Base-by-base conservation (phyloP, 2,329 filamentous ascomycete species). In the Aspergillus floridensis region DNA sequence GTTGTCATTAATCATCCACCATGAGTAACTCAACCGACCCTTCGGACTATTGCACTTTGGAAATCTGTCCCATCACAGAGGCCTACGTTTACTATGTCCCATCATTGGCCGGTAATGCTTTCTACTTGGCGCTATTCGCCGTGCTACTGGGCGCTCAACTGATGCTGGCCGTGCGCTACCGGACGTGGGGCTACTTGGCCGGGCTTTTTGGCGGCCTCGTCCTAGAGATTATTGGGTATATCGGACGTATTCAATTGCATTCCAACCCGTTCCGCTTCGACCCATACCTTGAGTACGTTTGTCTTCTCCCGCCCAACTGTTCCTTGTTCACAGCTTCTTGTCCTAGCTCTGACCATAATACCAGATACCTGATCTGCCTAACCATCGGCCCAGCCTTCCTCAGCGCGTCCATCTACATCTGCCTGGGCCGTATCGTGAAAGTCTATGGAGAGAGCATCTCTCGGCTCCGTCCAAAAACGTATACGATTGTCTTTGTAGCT, bases 161-260 rank as follows among this genome's bases (percentile, higher is more conserved):
- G 46, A 74, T 74, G 47, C 80, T 79, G 62, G 76, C 72, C 38
- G 56, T 79, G 52, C 80, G 76, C 10, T 80, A 81, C 56, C 77
- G 76, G 54, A 83, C 80, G 8, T 79, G 78, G 59, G 76, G 75
- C 52, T 87, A 86, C 72, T 76, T 77, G 54, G 63, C 82, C n/a
- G 80, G 81, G 49, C 81, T 89, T 75, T 58, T 77, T 1, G 72
- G 81, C 0, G 87, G 87, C 6, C 76, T 84, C 19, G 53, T 81
- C 49, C 76, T 79, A 26, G 86, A 89, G 71, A 72, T 86, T 12
- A 63, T 87, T 22, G 87, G 86, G 11, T 89, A 89, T 63, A 73
- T 72, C 0, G 86, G 82, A 2, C 80, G 87, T 11, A 74, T 89
- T 32, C 74, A 82, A 66, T 81, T 84, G 67, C 81, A 80, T 67